phyloP scores from a whole-genome alignment of 2,329 filamentous ascomycete species.

The Fusarium sp. region DNA sequence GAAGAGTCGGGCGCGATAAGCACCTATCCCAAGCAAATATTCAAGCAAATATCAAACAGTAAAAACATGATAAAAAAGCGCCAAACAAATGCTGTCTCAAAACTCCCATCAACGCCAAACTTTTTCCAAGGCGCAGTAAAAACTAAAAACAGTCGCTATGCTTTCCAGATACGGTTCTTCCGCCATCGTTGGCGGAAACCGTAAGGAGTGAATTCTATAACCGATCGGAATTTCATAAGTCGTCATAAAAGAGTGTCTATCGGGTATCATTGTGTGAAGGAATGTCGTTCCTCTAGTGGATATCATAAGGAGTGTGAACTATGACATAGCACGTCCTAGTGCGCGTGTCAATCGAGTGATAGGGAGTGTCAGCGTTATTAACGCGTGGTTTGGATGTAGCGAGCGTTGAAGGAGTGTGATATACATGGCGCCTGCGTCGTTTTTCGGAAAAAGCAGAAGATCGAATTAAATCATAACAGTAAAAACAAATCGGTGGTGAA shows the following conservation, averaged over 20 bases:
- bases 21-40: conserved; percentile 24
- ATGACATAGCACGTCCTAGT: conserved; percentile 50
- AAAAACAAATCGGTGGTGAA: conserved; percentile 34
- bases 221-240: conserved; percentile 53
- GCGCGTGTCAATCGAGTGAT: conserved; percentile 24
- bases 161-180: conserved; percentile 61
- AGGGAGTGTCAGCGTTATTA: conserved; percentile 52
- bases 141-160: conserved; percentile 64
- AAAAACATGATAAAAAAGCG: conserved; percentile 36
- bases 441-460: conserved; percentile 40
- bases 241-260: conserved; percentile 55
- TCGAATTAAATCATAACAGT: conserved; percentile 32
- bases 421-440: conserved; percentile 54
- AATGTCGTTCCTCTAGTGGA: conserved; percentile 43
- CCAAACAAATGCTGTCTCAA: conserved; percentile 44
- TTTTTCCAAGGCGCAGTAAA: conserved; percentile 44
- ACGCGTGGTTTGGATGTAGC: conserved; percentile 49
- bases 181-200: conserved; percentile 51
- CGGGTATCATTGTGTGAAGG: conserved; percentile 52
- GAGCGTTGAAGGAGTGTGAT: conserved; percentile 54
- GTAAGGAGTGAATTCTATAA: conserved; percentile 62
- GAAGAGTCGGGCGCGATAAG: conserved; percentile 36
- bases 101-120: conserved; percentile 45
- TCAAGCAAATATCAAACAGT: conserved; percentile 24
- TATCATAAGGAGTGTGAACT: conserved; percentile 52